A percentile compares a stretch with the other conserved stretches of the same genome.
These are phyloP conservation scores for Vitis rupestris DNA, from an alignment of 164 flowering plant genomes.

Conservation along the genomic window DNA sequence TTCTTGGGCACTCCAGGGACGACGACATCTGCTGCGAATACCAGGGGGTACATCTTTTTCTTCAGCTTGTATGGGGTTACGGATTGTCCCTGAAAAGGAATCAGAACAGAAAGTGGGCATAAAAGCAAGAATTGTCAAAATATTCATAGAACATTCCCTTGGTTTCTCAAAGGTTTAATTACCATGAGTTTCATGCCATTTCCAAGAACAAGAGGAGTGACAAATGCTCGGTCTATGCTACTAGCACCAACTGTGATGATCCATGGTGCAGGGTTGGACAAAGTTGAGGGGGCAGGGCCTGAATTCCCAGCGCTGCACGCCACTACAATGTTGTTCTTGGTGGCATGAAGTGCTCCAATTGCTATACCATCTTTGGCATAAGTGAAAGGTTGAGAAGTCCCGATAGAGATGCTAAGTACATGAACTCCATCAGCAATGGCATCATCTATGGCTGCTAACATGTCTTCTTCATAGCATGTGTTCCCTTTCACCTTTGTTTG, in stretches of 20 bases:
- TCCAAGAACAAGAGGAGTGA: conserved; percentile 59
- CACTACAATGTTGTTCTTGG: conserved; percentile 61
- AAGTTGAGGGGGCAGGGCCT: conserved; percentile 60
- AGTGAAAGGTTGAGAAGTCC: conserved; percentile 20
- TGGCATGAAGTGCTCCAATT: conserved; percentile 73
- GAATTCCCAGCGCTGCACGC: conserved; percentile 72
- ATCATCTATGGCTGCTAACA: conserved; percentile 88
- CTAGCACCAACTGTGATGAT: conserved; percentile 86
- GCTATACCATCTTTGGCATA: conserved; percentile 55
- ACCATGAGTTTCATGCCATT: conserved; percentile 58
- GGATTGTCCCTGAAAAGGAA: conserved; percentile 54
- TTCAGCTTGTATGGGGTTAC: conserved; percentile 50
- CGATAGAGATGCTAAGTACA: conserved; percentile 80
- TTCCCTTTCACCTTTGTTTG: conserved; percentile 40
- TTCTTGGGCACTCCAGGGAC: conserved; percentile 33
- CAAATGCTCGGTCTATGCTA: conserved; percentile 59
- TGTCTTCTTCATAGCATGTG: conserved; percentile 68
- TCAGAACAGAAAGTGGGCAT: neutral
- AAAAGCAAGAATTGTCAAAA: neutral
- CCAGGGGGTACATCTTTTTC: conserved; percentile 46
- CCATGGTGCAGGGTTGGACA: conserved; percentile 82
- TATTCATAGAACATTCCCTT: neutral
- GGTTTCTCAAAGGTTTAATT: neutral
- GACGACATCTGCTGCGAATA: conserved; percentile 59
- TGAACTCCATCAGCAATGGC: conserved; percentile 86